Evolutionary conservation across 1,284 basidiomycete species (phyloP), one percentile per base, ranked within the genome.

Genomic region (Coniophora puteana): DNA sequence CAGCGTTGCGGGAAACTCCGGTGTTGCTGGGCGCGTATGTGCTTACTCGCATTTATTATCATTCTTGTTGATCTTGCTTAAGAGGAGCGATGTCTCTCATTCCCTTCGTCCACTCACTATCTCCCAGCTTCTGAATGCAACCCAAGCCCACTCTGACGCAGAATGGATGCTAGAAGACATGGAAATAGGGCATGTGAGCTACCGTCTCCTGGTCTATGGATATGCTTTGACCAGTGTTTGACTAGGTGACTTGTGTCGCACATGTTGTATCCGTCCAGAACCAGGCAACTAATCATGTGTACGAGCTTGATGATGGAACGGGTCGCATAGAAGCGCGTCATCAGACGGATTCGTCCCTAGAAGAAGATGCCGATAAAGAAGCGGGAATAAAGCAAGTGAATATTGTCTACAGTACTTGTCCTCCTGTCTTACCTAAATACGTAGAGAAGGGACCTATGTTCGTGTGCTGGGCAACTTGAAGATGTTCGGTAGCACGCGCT

Each of bases 391-490:
- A n/a, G 76, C 78, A 52, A 43, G 71, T 61, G 24, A 45, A n/a
- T n/a, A n/a, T n/a, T n/a, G n/a, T n/a, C n/a, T n/a, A n/a, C n/a
- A n/a, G n/a, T n/a, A n/a, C n/a, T n/a, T n/a, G n/a, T 21, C 22
- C 27, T 30, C 26, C 8, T 22, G n/a, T 6, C 41, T 22, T 20
- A 8, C 13, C 5, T 17, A 17, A 16, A 33, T 30, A 10, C 25
- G 17, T 48, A 93, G 92, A 36, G 83, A 89, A 61, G 75, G 82
- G 33, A 72, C 70, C 27, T 94, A 89, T 58, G 83, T 95, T 27
- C 81, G 89, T n/a, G 80, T 96, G 18, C 78, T 89, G 27, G 96
- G 95, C n/a, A 74, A 73, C n/a, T 65, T 98, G 51, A 97, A 97
- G 63, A 74, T 74, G 6, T 97, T 96, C 62, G 80, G 81, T 30